Base-by-base conservation (phyloP, 495 filamentous ascomycete genomes). In the Parachaetomium inaequale region DNA sequence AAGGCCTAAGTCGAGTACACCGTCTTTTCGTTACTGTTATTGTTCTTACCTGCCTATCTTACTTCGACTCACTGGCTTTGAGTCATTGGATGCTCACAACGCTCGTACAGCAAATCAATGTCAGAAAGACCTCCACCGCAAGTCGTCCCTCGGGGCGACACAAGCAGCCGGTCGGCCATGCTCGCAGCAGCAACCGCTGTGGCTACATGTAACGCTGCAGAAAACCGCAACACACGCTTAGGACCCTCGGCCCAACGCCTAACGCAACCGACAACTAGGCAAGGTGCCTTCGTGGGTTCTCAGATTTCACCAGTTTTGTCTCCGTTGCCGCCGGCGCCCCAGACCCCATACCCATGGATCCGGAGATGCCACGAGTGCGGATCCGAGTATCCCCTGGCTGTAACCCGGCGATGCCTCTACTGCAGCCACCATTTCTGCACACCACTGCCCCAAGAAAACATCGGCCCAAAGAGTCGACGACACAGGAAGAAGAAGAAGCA, bases 301-400 rank as follows among this genome's bases (percentile, higher is more conserved):
- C 36, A 5, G 14, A 8, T 43, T 21, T 7, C 40, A 21, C 40
- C 40, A 15, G 3, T 42, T 4, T 4, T 14, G 38, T 6, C 5
- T 4, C 38, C 15, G n/a, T 17, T 19, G 40, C 45, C 14, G 28
- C 29, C 46, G 7, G 40, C 55, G 17, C 28, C 21, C 36, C 31
- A 7, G 8, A 17, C 19, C 14, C 54, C 54, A 3, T 66, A 61
- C 19, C 66, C 72, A 14, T 81, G 77, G 79, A 55, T 72, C n/a
- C 81, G 79, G 78, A 70, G 70, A 32, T 82, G 79, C 58, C 76
- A 78, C 59, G 51, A 58, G 3, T 82, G 79, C 64, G 28, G 50
- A n/a, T 65, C 59, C 10, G 55, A 66, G 0, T 81, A 79, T 64
- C 69, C 67, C 1, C 62, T 81, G 11, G 66, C 73, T n/a, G 74